Evolutionary conservation across 1,139 yeast genomes (phyloP).

Genomic region (Saccharomycopsis hybrid): DNA sequence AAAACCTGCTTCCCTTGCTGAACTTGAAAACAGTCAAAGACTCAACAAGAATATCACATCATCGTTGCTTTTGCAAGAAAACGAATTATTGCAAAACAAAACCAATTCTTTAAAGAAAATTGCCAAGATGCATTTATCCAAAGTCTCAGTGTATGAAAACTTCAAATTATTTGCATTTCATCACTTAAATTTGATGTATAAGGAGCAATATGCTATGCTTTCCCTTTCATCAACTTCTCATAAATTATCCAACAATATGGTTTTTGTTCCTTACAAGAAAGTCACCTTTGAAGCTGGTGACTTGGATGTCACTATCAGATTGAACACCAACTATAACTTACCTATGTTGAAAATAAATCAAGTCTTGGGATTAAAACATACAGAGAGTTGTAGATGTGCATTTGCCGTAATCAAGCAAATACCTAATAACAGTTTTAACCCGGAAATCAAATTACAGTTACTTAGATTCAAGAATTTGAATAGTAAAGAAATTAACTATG

Average conservation of each 20-base stretch:
- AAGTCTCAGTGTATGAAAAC: slow-evolving; percentile 12
- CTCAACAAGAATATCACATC: slow-evolving; percentile 10
- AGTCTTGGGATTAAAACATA: slow-evolving; percentile 17
- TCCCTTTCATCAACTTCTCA: slow-evolving; percentile 14
- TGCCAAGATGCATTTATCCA: slow-evolving; percentile 9
- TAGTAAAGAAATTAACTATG: neutral
- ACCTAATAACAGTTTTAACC: slow-evolving; percentile 20
- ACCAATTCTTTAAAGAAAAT: slow-evolving; percentile 18
- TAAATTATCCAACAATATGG: slow-evolving; percentile 17
- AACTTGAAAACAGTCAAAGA: too few relatives aligned
- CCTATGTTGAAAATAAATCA: slow-evolving; percentile 17
- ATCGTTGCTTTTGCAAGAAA: slow-evolving; percentile 15
- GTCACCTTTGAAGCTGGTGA: slow-evolving; percentile 10
- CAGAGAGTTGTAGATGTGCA: neutral
- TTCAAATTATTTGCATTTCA: slow-evolving; percentile 15
- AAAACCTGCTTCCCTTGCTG: too few relatives aligned
- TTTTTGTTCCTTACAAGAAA: slow-evolving; percentile 20
- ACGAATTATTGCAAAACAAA: slow-evolving; percentile 10
- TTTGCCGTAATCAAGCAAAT: slow-evolving; percentile 15
- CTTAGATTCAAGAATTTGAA: slow-evolving; percentile 4
- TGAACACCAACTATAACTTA: slow-evolving; percentile 20
- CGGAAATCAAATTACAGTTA: slow-evolving; percentile 18
- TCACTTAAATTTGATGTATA: slow-evolving; percentile 16
- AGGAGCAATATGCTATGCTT: slow-evolving; percentile 19
- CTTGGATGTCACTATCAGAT: slow-evolving; percentile 9